A percentile compares a stretch with the other conserved stretches of the same genome.
These are phyloP conservation scores for Symbiodinium natans DNA, from an alignment of 73 alveolate genomes.

Conservation along the genomic window DNA sequence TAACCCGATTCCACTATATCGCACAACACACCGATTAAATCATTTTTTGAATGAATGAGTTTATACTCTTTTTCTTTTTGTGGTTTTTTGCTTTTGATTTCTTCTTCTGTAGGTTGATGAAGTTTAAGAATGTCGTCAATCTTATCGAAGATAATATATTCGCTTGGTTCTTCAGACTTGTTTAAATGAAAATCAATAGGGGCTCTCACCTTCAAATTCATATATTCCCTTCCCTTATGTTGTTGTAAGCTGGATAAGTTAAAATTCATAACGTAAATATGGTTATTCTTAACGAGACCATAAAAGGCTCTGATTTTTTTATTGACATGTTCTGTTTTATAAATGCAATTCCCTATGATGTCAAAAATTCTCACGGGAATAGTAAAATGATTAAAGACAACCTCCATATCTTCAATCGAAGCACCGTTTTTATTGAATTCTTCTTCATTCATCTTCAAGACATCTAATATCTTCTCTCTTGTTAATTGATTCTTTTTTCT, in stretches of 20 bases:
- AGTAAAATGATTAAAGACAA: too few species aligned
- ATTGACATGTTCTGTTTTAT: neutral
- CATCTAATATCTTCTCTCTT: too few species aligned
- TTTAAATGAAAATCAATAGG: neutral
- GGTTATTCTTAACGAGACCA: neutral
- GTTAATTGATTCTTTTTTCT: too few species aligned
- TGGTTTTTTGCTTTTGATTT: neutral
- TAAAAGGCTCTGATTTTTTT: neutral
- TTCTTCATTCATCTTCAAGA: too few species aligned
- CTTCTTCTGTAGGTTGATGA: neutral
- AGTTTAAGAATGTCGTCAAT: neutral
- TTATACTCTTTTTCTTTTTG: neutral
- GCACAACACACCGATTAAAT: neutral
- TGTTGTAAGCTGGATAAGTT: slow-evolving; percentile 19
- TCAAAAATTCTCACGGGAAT: too few species aligned
- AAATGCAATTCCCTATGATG: neutral
- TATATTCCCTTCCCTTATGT: neutral
- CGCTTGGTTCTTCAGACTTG: neutral
- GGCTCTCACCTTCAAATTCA: neutral
- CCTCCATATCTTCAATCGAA: too few species aligned
- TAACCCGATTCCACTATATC: neutral
- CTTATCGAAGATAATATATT: neutral
- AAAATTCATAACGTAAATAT: neutral
- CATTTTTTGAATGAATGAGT: neutral
- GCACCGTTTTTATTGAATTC: too few species aligned